Conservation (phyloP, 305 asterid species). For the Salvia sclarea region DNA sequence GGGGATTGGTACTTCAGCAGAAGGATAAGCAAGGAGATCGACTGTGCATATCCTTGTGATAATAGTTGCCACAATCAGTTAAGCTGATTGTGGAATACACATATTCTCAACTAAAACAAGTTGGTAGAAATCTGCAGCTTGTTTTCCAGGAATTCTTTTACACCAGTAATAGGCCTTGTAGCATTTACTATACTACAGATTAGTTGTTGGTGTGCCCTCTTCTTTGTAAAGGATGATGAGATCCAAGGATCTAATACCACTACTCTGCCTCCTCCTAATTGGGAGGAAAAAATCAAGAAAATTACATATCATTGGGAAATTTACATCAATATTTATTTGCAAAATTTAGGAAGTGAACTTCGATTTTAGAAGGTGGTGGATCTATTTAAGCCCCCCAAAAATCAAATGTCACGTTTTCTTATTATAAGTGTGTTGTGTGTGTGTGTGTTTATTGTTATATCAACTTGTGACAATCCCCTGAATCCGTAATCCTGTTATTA, state of each 20-base stretch:
- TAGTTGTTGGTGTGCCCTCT: neutral
- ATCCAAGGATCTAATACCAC: neutral
- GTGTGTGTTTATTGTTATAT: too few species aligned
- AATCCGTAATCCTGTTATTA: neutral
- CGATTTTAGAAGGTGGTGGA: neutral
- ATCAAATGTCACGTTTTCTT: neutral
- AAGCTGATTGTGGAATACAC: conserved; percentile 20
- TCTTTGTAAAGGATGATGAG: neutral
- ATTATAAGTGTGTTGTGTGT: too few species aligned
- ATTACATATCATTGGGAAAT: conserved; percentile 2
- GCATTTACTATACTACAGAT: conserved; percentile 11
- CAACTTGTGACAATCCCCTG: too few species aligned
- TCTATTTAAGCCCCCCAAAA: neutral
- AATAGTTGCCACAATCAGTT: conserved; percentile 65
- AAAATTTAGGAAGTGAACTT: neutral
- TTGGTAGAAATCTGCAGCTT: neutral
- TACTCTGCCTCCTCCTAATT: neutral
- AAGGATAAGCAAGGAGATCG: conserved; percentile 62
- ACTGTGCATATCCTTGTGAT: conserved; percentile 87
- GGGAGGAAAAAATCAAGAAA: too few species aligned
- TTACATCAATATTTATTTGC: conserved; percentile 4
- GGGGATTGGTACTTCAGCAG: conserved; percentile 97
- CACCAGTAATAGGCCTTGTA: conserved; percentile 6
- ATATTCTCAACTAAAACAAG: neutral
- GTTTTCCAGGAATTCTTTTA: conserved; percentile 32